A percentile compares a stretch with the other conserved stretches of the same genome.
phyloP scores from a whole-genome alignment of 331 rosid genomes.

The Acacia pycnantha region DNA sequence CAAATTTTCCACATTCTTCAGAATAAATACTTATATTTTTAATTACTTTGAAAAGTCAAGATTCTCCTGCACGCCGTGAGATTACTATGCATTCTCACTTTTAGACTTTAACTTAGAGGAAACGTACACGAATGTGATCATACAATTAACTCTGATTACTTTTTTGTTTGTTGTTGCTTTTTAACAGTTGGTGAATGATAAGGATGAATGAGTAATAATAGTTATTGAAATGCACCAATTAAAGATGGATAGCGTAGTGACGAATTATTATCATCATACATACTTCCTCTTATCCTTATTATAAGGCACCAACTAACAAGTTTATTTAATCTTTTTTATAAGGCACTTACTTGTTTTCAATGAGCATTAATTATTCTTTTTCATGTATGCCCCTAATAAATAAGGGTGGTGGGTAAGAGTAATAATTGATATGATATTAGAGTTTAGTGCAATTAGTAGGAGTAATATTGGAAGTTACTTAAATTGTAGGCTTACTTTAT shows the following conservation, averaged over 20 bases:
- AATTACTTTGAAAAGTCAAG: slow-evolving; percentile 31
- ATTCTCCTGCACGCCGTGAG: slow-evolving; percentile 17
- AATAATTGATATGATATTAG: too few species aligned
- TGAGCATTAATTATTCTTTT: too few species aligned
- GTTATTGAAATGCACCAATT: neutral
- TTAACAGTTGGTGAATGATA: neutral
- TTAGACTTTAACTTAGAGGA: neutral
- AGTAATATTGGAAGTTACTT: too few species aligned
- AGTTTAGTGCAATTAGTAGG: too few species aligned
- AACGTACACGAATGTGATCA: neutral
- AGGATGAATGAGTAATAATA: neutral
- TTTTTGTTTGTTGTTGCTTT: neutral
- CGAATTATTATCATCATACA: neutral
- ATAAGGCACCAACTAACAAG: too few species aligned
- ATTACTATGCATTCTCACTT: neutral
- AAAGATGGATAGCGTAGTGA: neutral
- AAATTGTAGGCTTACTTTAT: too few species aligned
- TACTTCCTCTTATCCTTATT: too few species aligned
- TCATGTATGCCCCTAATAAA: too few species aligned
- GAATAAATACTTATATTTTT: neutral
- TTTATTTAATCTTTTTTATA: too few species aligned
- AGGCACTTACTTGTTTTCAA: too few species aligned
- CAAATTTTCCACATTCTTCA: slow-evolving; percentile 9
- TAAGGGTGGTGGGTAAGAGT: too few species aligned
- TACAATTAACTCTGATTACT: neutral